Conservation (phyloP, 305 asterid species). For the Fraxinus albicans region DNA sequence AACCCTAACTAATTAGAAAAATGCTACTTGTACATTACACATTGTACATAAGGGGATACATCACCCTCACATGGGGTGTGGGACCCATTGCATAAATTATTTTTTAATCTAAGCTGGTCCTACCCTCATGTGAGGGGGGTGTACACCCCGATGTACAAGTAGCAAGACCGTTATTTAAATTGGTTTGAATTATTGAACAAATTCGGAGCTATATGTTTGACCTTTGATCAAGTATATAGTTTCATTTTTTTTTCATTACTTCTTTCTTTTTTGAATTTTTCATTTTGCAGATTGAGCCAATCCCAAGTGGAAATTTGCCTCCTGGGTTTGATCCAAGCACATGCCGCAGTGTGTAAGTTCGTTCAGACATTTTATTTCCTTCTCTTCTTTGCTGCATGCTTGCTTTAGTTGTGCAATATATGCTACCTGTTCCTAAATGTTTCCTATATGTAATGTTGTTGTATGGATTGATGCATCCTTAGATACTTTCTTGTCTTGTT, state of each 20-base stretch:
- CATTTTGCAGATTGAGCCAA: slow-evolving; percentile 84
- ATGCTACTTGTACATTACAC: too few species aligned
- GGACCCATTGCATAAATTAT: too few species aligned
- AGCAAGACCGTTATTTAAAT: neutral
- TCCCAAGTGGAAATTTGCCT: slow-evolving; percentile 90
- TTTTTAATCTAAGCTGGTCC: too few species aligned
- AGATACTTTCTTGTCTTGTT: neutral
- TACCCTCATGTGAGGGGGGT: too few species aligned
- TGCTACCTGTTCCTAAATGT: neutral
- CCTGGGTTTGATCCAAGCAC: slow-evolving; percentile 96
- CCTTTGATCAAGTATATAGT: neutral
- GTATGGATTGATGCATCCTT: neutral
- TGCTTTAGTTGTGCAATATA: slow-evolving; percentile 3
- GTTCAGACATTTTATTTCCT: slow-evolving; percentile 15
- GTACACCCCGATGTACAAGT: too few species aligned
- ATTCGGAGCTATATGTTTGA: neutral
- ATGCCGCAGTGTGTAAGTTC: slow-evolving; percentile 95
- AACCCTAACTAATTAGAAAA: too few species aligned
- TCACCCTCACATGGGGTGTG: too few species aligned
- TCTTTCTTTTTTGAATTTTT: slow-evolving; percentile 18
- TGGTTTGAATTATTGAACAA: neutral
- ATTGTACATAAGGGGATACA: too few species aligned
- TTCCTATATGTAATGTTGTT: neutral
- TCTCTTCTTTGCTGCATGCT: slow-evolving; percentile 9
- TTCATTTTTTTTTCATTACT: neutral